A percentile compares a stretch with the other conserved stretches of the same genome.
Evolutionary conservation across 495 filamentous ascomycete genomes (phyloP).

Genomic region (Talaromyces borbonicus): DNA sequence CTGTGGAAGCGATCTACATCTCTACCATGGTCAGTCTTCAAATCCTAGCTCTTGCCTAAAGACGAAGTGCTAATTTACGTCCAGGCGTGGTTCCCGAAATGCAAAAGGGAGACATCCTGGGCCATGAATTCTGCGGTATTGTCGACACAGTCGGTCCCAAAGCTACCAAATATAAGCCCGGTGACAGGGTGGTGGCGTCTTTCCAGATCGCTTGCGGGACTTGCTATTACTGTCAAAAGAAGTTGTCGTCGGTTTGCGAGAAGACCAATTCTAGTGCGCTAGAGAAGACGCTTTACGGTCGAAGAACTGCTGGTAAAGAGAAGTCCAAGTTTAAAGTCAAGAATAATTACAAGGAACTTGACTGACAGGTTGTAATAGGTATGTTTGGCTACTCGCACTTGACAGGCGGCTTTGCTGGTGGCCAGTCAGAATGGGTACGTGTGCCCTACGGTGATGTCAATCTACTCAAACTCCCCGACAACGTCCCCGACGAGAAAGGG

Average conservation of each 20-base stretch:
- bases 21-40: constrained; percentile 50
- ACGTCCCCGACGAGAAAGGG: constrained; percentile 79
- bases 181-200: constrained; percentile 71
- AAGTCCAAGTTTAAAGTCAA: no score
- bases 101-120: constrained; percentile 75
- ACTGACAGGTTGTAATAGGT: no score
- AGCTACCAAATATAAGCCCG: constrained; percentile 49
- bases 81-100: constrained; percentile 13
- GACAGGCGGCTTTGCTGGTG: constrained; percentile 81
- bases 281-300: constrained; percentile 63
- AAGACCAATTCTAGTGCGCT: constrained; percentile 64
- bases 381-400: constrained; percentile 53
- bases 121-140: constrained; percentile 82
- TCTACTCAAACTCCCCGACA: constrained; percentile 66
- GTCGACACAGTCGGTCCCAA: constrained; percentile 60
- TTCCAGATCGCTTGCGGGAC: constrained; percentile 70
- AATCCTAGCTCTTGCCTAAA: neutral
- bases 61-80: constrained; percentile 2
- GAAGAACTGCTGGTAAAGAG: constrained; percentile 59
- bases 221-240: constrained; percentile 71
- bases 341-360: no score
- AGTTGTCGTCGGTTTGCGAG: constrained; percentile 69
- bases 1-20: constrained; percentile 78
- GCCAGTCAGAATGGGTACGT: constrained; percentile 80
- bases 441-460: constrained; percentile 80